Conservation (phyloP, 2,329 filamentous ascomycete species). For the Aspergillus chevalieri region DNA sequence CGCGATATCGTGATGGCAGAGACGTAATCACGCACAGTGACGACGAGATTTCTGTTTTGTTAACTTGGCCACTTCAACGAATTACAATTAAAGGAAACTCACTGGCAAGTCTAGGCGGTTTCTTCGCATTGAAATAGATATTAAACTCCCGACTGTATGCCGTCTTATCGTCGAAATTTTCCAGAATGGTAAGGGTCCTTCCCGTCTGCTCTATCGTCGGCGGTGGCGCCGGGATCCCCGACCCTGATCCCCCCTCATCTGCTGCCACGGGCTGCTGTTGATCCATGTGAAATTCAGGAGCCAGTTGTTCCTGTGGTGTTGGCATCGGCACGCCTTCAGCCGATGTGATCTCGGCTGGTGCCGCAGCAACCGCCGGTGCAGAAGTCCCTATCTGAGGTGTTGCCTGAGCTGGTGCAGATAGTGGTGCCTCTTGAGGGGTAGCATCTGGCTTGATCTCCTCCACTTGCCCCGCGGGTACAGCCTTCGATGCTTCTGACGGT, state of each 20-base stretch:
- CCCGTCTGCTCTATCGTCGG: conserved; percentile 46
- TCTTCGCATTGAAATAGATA: conserved; percentile 52
- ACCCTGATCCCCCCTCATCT: conserved; percentile 16
- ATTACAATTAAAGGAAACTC: conserved; percentile 22
- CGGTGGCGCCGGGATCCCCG: conserved; percentile 24
- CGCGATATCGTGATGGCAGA: conserved; percentile 72
- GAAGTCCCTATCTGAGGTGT: conserved; percentile 2
- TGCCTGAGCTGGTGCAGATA: conserved; percentile 4
- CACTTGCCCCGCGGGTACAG: background rate
- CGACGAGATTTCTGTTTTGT: conserved; percentile 35
- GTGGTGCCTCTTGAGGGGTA: conserved; percentile 2
- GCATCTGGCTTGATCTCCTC: conserved; percentile 5
- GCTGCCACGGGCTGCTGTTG: conserved; percentile 8
- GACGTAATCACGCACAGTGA: conserved; percentile 76
- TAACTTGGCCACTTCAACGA: background rate
- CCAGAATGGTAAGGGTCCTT: conserved; percentile 54
- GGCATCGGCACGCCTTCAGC: conserved; percentile 1
- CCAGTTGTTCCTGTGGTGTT: conserved; percentile 5
- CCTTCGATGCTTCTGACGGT: background rate
- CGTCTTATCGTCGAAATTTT: conserved; percentile 52
- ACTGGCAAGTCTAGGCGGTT: conserved; percentile 43
- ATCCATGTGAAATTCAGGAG: conserved; percentile 15
- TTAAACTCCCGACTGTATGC: conserved; percentile 50
- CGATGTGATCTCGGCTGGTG: background rate
- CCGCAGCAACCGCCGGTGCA: background rate